A percentile compares a stretch with the other conserved stretches of the same genome.
phyloP scores from a whole-genome alignment of 1,139 yeast genomes.

The Geotrichum bryndzae region DNA sequence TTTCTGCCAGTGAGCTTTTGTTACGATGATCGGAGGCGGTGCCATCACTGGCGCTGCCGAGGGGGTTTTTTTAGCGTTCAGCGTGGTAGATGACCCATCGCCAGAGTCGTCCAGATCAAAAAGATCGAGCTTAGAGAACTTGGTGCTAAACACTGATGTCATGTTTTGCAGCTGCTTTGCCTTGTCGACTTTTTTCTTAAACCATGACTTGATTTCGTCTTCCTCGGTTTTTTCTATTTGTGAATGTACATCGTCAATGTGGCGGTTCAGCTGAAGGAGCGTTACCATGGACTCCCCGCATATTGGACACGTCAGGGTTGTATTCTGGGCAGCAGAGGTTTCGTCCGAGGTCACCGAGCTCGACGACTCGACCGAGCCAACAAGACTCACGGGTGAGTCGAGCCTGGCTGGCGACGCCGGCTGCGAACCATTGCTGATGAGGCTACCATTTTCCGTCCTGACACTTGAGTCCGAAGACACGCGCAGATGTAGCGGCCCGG shows the following conservation, averaged over 20 bases:
- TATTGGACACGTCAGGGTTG: conserved; percentile 53
- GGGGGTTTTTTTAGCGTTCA: background rate
- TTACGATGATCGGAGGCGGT: conserved; percentile 30
- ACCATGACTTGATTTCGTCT: conserved; percentile 40
- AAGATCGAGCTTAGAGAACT: conserved; percentile 34
- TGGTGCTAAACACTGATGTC: conserved; percentile 29
- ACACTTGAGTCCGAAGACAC: conserved; percentile 7
- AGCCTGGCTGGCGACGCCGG: conserved; percentile 10
- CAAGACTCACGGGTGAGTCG: conserved; percentile 12
- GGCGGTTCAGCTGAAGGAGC: conserved; percentile 56
- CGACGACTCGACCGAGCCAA: conserved; percentile 7
- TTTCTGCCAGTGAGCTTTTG: conserved; percentile 60
- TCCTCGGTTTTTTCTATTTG: conserved; percentile 32
- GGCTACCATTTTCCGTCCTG: background rate
- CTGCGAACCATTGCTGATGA: conserved; percentile 3
- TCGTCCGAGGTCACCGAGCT: conserved; percentile 22
- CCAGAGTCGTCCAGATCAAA: conserved; percentile 28
- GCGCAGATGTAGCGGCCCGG: conserved; percentile 1
- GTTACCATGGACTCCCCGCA: conserved; percentile 58
- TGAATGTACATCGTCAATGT: conserved; percentile 64
- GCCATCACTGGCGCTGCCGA: background rate
- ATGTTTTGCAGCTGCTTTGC: conserved; percentile 30
- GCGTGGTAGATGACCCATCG: background rate
- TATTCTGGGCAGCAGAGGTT: conserved; percentile 20
- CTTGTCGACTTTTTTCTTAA: conserved; percentile 30